Conservation (phyloP, 495 filamentous ascomycete species). For the Xylaria venustula region DNA sequence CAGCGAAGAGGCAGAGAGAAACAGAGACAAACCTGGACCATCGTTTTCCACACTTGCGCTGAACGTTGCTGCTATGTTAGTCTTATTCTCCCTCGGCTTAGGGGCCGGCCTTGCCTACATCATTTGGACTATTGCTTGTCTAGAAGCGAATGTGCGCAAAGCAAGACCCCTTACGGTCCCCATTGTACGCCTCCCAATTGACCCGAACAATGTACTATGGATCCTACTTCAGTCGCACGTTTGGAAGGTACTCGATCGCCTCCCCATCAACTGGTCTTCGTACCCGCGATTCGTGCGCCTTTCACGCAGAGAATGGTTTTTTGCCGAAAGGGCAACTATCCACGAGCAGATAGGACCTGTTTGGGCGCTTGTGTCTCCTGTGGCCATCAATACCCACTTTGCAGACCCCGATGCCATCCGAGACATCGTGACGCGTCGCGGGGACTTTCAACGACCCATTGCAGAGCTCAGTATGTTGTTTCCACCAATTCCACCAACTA, state of each 20-base stretch:
- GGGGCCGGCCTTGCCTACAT: conserved; percentile 7
- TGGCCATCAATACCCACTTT: conserved; percentile 13
- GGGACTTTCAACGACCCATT: conserved; percentile 15
- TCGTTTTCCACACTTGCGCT: too few relatives aligned
- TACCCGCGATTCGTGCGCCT: conserved; percentile 18
- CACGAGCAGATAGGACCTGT: conserved; percentile 15
- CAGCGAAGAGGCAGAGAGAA: too few relatives aligned
- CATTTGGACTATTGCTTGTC: conserved; percentile 6
- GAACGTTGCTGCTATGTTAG: too few relatives aligned
- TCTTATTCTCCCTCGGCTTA: too few relatives aligned
- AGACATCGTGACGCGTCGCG: conserved; percentile 8
- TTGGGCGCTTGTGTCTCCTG: conserved; percentile 19
- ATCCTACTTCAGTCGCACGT: conserved; percentile 15
- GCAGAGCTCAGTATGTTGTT: conserved; percentile 11
- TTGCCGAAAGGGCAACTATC: conserved; percentile 8
- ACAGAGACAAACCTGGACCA: too few relatives aligned
- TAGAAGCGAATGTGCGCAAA: conserved; percentile 15
- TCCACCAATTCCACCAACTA: neutral
- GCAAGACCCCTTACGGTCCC: conserved; percentile 14
- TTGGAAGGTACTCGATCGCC: conserved; percentile 14
- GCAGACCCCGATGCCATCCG: conserved; percentile 16
- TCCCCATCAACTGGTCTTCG: conserved; percentile 13
- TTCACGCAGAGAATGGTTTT: conserved; percentile 19
- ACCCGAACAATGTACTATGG: conserved; percentile 18
- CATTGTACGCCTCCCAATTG: conserved; percentile 17